These are phyloP conservation scores for Angophora floribunda DNA, from an alignment of 345 rosid genomes.

Conservation along the genomic window DNA sequence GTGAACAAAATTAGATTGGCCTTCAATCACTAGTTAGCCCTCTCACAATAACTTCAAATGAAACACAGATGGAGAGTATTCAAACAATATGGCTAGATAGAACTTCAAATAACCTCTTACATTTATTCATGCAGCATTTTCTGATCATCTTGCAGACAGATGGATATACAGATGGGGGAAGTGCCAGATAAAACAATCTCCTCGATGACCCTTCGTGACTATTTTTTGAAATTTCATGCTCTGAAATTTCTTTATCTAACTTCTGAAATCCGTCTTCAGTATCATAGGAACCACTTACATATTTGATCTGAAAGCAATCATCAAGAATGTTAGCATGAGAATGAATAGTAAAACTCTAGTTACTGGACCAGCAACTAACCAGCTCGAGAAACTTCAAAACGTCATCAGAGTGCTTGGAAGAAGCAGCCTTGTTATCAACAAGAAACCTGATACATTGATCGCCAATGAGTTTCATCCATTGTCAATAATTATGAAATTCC, in stretches of 20 bases:
- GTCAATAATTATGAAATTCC: not conserved
- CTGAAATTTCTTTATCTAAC: slow-evolving; percentile 63
- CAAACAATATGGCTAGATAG: not conserved
- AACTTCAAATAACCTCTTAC: slow-evolving; percentile 25
- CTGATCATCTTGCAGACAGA: slow-evolving; percentile 88
- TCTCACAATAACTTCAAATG: not conserved
- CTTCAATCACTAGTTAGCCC: not conserved
- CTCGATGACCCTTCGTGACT: slow-evolving; percentile 68
- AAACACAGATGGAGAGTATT: not conserved
- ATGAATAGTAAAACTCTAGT: not conserved
- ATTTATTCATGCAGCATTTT: slow-evolving; percentile 74
- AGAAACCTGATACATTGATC: slow-evolving; percentile 51
- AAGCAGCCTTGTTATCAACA: slow-evolving; percentile 32
- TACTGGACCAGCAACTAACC: slow-evolving; percentile 36
- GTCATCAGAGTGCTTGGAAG: slow-evolving; percentile 30
- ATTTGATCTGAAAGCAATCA: slow-evolving; percentile 57
- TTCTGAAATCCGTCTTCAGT: slow-evolving; percentile 65
- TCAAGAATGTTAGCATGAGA: not conserved
- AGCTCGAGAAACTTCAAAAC: slow-evolving; percentile 61
- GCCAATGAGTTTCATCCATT: not conserved
- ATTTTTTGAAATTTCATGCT: slow-evolving; percentile 60
- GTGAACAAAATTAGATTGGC: not conserved
- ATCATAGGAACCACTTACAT: slow-evolving; percentile 88
- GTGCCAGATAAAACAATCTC: slow-evolving; percentile 90
- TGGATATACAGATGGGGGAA: slow-evolving; percentile 96